Base-by-base conservation (phyloP, 768 basidiomycete species). In the Boletus sp. region DNA sequence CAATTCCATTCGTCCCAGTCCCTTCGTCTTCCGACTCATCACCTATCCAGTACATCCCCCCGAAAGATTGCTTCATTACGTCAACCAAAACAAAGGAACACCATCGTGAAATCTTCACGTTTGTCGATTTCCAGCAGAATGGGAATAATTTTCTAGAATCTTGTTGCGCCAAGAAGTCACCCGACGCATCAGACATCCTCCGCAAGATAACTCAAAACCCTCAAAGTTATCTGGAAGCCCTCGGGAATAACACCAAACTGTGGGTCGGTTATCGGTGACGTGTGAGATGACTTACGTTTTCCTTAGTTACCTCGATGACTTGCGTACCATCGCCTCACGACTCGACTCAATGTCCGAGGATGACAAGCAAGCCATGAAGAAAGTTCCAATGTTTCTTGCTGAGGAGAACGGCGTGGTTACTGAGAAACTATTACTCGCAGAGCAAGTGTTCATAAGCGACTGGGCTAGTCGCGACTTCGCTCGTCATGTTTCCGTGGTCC, bases 61-160 rank as follows among this genome's bases (percentile, higher is more conserved):
- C 60, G 2, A 62, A 58, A 23, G 44, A 61, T 7, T 61, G 60
- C 25, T 62, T 62, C 47, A 48, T 62, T n/a, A 10, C 1, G 19
- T 62, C 51, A 1, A 6, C 40, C 1, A 35, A 44, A 2, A 40
- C 38, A 25, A 53, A 58, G 55, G 33, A 34, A 1, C 55, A 58
- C 33, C 15, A 58, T 62, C 55, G 50, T 10, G 5, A 13, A 15
- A 40, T 47, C 29, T 61, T 61, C 41, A 27, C 60, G 5, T 62
- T 57, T 19, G 60, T 61, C 15, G 29, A 61, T 50, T 61, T 61
- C 19, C 37, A 55, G 19, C 48, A 2, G 29, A n/a, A 58, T 7
- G 57, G 40, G 21, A 59, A 59, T 14, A 47, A 5, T 30, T 61
- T 61, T 45, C 45, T 61, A 1, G 60, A 62, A 2, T 53, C 30